A percentile compares a stretch with the other conserved stretches of the same genome.
Evolutionary conservation across 768 basidiomycete species (phyloP).

Genomic region (Royoungia palumana): DNA sequence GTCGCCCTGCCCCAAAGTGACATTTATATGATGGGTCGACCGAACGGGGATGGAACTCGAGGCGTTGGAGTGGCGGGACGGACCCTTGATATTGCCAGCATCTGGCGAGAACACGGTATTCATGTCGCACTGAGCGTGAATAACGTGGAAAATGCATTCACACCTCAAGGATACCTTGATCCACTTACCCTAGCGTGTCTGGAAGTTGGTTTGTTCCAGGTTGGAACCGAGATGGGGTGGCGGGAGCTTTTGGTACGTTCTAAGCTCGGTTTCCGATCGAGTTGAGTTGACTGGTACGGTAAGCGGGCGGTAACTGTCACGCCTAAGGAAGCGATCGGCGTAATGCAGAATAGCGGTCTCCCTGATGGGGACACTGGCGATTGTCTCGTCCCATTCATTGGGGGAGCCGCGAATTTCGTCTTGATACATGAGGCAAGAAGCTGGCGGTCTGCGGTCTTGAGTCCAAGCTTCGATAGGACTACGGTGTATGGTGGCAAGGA

Average conservation of each 20-base stretch:
- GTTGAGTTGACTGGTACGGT: slow-evolving; percentile 3
- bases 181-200: slow-evolving; percentile 58
- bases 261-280: background rate
- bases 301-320: slow-evolving; percentile 52
- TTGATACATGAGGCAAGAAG: slow-evolving; percentile 48
- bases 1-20: slow-evolving; percentile 63
- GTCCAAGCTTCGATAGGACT: slow-evolving; percentile 36
- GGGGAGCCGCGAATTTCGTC: slow-evolving; percentile 55
- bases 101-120: slow-evolving; percentile 43
- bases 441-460: slow-evolving; percentile 46
- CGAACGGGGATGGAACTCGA: slow-evolving; percentile 14
- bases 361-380: background rate
- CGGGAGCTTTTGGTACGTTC: slow-evolving; percentile 45
- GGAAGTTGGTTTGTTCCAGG: slow-evolving; percentile 57
- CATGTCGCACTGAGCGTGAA: slow-evolving; percentile 58
- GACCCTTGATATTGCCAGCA: slow-evolving; percentile 52
- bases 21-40: slow-evolving; percentile 64
- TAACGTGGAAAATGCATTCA: slow-evolving; percentile 67
- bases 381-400: slow-evolving; percentile 36
- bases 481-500: slow-evolving; percentile 15
- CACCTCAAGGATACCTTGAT: slow-evolving; percentile 63
- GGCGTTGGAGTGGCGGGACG: slow-evolving; percentile 42
- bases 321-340: slow-evolving; percentile 50
- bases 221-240: slow-evolving; percentile 47
- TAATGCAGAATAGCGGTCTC: slow-evolving; percentile 7